Evolutionary conservation across 2,329 filamentous ascomycete species (phyloP).

Genomic region (Venturia nashicola): DNA sequence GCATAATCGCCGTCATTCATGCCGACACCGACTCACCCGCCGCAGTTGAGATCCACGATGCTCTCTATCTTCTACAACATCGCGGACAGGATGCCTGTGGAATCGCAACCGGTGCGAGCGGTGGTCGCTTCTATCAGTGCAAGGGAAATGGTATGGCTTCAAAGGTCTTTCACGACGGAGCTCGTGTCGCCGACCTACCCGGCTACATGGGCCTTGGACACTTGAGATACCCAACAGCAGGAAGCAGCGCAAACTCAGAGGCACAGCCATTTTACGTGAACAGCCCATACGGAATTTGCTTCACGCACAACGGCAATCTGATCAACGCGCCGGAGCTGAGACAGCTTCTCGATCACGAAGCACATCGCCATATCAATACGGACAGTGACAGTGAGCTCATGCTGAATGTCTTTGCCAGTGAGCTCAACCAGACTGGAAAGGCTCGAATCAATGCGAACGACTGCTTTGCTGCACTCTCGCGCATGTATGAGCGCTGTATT

Average conservation of each 20-base stretch:
- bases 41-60: slow-evolving; percentile 33
- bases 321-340: slow-evolving; percentile 65
- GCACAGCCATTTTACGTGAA: slow-evolving; percentile 92
- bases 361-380: slow-evolving; percentile 79
- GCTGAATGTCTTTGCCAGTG: slow-evolving; percentile 78
- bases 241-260: slow-evolving; percentile 71
- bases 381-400: slow-evolving; percentile 81
- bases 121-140: slow-evolving; percentile 74
- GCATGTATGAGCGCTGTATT: slow-evolving; percentile 61
- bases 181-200: slow-evolving; percentile 59
- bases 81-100: slow-evolving; percentile 82
- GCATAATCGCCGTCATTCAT: slow-evolving; percentile 38
- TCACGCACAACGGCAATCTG: slow-evolving; percentile 80
- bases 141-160: slow-evolving; percentile 84
- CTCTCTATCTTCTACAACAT: slow-evolving; percentile 31
- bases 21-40: slow-evolving; percentile 25
- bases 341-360: slow-evolving; percentile 61
- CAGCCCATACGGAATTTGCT: slow-evolving; percentile 66
- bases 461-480: slow-evolving; percentile 57
- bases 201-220: slow-evolving; percentile 83
- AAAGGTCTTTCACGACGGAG: slow-evolving; percentile 73
- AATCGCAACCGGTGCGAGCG: slow-evolving; percentile 61
- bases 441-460: slow-evolving; percentile 67
- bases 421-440: slow-evolving; percentile 69
- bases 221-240: slow-evolving; percentile 79